Conservation (phyloP, 2,329 filamentous ascomycete genomes). For the Xylariaceae sp. region DNA sequence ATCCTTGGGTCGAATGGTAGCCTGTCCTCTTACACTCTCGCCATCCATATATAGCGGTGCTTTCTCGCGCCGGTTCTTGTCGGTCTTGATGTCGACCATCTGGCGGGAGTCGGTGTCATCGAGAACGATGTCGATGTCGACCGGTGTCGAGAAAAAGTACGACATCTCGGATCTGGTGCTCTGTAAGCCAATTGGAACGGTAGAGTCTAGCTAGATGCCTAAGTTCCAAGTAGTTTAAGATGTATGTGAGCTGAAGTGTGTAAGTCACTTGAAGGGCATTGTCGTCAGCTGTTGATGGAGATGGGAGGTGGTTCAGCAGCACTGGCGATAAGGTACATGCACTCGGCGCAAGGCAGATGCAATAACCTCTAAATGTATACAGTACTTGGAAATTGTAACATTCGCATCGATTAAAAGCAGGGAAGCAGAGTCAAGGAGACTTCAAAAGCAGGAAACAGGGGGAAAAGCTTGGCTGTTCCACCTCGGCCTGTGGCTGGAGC, state of each 20-base stretch:
- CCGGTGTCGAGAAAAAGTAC: slow-evolving; percentile 95
- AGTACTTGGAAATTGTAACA: too few relatives aligned
- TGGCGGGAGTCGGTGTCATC: slow-evolving; percentile 91
- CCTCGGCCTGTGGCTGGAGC: slow-evolving; percentile 10
- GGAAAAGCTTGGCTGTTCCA: neutral
- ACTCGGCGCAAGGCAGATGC: too few relatives aligned
- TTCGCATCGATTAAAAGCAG: too few relatives aligned
- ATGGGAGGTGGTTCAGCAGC: slow-evolving; percentile 1
- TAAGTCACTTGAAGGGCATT: slow-evolving; percentile 2
- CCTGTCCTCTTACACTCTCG: slow-evolving; percentile 84
- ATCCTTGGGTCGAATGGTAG: slow-evolving; percentile 94
- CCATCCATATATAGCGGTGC: slow-evolving; percentile 96
- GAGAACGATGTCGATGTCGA: slow-evolving; percentile 98
- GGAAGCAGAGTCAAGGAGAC: slow-evolving; percentile 7
- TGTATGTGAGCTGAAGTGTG: too few relatives aligned
- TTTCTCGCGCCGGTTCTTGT: slow-evolving; percentile 96
- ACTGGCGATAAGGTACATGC: too few relatives aligned
- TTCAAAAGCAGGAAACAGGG: slow-evolving; percentile 1
- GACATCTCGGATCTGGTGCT: slow-evolving; percentile 59
- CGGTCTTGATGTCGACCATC: slow-evolving; percentile 96
- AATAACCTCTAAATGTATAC: too few relatives aligned
- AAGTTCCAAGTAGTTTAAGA: too few relatives aligned
- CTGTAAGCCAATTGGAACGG: slow-evolving; percentile 10
- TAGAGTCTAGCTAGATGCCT: too few relatives aligned
- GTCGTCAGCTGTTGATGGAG: slow-evolving; percentile 1